Evolutionary conservation across 345 rosid species (phyloP).

Genomic region (Mercurialis annua): DNA sequence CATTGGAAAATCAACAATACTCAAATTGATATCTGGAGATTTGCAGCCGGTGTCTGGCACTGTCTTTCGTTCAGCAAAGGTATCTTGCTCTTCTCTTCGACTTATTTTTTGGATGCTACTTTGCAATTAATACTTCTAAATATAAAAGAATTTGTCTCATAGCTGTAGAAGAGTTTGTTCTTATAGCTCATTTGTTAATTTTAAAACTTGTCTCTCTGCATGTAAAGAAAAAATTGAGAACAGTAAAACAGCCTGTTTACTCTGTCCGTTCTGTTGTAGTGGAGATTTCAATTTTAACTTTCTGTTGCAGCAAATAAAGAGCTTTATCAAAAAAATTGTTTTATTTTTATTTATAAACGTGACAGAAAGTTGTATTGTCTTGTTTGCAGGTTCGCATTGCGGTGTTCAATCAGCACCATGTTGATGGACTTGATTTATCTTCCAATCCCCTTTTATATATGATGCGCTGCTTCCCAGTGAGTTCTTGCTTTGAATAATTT

Average conservation of each 20-base stretch:
- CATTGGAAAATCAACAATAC: slow-evolving; percentile 97
- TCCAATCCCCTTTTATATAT: slow-evolving; percentile 95
- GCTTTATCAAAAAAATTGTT: neutral
- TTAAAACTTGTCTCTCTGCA: neutral
- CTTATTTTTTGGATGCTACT: neutral
- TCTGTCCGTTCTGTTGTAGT: neutral
- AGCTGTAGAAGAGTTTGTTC: neutral
- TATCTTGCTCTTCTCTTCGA: slow-evolving; percentile 24
- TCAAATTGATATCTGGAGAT: slow-evolving; percentile 91
- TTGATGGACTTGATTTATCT: slow-evolving; percentile 90
- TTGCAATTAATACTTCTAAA: neutral
- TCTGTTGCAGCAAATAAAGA: neutral
- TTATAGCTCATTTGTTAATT: neutral
- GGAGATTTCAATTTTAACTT: neutral
- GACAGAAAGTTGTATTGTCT: slow-evolving; percentile 19
- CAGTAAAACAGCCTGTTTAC: slow-evolving; percentile 2
- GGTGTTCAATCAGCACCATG: slow-evolving; percentile 98
- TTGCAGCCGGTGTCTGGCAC: slow-evolving; percentile 97
- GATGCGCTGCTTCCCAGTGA: slow-evolving; percentile 99
- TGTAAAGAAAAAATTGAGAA: neutral
- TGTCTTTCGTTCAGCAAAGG: slow-evolving; percentile 98
- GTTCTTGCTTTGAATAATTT: slow-evolving; percentile 22
- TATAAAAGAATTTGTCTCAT: too few species aligned
- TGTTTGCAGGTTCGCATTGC: slow-evolving; percentile 84
- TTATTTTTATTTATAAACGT: slow-evolving; percentile 7